Evolutionary conservation across 2,329 filamentous ascomycete species (phyloP).

Genomic region (Bisporella sp.): DNA sequence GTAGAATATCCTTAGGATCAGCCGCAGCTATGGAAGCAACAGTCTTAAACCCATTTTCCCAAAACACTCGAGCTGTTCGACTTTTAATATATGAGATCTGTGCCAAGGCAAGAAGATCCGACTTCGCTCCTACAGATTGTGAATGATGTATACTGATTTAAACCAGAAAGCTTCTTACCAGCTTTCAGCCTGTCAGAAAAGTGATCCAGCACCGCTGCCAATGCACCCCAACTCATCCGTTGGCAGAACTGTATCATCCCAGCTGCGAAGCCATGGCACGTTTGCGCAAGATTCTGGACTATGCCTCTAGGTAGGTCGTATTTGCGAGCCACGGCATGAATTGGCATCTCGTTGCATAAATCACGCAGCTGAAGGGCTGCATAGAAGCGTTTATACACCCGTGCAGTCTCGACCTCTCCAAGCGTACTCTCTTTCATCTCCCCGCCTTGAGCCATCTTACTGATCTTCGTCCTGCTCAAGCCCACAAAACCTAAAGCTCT

Average conservation of each 20-base stretch:
- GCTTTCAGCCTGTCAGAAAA: slow-evolving; percentile 68
- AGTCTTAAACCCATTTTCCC: slow-evolving; percentile 69
- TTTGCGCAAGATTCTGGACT: slow-evolving; percentile 66
- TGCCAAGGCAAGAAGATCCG: slow-evolving; percentile 63
- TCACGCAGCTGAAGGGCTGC: slow-evolving; percentile 71
- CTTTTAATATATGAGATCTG: slow-evolving; percentile 72
- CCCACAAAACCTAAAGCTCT: slow-evolving; percentile 63
- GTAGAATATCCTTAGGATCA: slow-evolving; percentile 59
- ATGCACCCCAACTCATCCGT: slow-evolving; percentile 67
- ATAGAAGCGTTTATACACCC: slow-evolving; percentile 67
- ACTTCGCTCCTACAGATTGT: slow-evolving; percentile 46
- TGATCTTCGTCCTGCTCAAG: slow-evolving; percentile 59
- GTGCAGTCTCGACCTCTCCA: slow-evolving; percentile 51
- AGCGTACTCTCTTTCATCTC: slow-evolving; percentile 54
- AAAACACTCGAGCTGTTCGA: slow-evolving; percentile 65
- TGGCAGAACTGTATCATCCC: slow-evolving; percentile 77
- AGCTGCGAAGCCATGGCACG: slow-evolving; percentile 70
- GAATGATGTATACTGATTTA: slow-evolving; percentile 1
- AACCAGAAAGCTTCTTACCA: slow-evolving; percentile 11
- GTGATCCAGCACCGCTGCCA: slow-evolving; percentile 66
- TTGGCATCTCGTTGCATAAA: slow-evolving; percentile 68
- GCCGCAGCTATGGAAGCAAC: slow-evolving; percentile 63
- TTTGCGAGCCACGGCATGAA: slow-evolving; percentile 62
- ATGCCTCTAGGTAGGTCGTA: slow-evolving; percentile 64
- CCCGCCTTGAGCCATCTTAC: slow-evolving; percentile 63